Conservation (phyloP, 1,284 basidiomycete species). For the Melampsora larici-populina region DNA sequence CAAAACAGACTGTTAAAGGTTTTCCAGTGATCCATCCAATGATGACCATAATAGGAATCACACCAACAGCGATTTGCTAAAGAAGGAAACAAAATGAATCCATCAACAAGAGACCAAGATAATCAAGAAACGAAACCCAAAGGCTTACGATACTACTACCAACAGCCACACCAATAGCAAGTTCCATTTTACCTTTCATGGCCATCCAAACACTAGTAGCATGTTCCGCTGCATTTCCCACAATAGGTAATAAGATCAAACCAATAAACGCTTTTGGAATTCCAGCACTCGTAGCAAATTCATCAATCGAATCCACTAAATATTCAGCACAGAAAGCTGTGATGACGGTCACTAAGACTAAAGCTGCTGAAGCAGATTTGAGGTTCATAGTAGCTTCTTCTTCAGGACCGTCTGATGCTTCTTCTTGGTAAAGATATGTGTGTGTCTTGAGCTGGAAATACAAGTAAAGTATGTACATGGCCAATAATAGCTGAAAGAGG, state of each 20-base stretch:
- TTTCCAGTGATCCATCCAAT: slow-evolving; percentile 64
- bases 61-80: slow-evolving; percentile 84
- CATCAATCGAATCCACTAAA: slow-evolving; percentile 83
- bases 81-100: slow-evolving; percentile 44
- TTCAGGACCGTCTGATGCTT: slow-evolving; percentile 55
- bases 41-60: slow-evolving; percentile 71
- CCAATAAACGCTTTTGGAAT: slow-evolving; percentile 81
- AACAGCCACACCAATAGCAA: slow-evolving; percentile 83
- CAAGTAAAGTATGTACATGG: slow-evolving; percentile 71
- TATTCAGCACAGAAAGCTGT: slow-evolving; percentile 84
- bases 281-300: slow-evolving; percentile 71
- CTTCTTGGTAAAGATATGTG: slow-evolving; percentile 58
- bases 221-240: slow-evolving; percentile 82
- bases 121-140: too few relatives aligned
- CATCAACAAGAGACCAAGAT: too few relatives aligned
- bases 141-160: slow-evolving; percentile 69
- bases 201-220: slow-evolving; percentile 88
- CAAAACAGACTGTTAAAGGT: slow-evolving; percentile 77
- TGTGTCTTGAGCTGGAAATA: slow-evolving; percentile 61
- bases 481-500: slow-evolving; percentile 61
- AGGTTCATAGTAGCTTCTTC: slow-evolving; percentile 68
- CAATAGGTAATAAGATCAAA: slow-evolving; percentile 76
- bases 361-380: slow-evolving; percentile 63
- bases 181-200: slow-evolving; percentile 77
- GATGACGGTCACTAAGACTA: slow-evolving; percentile 65